Conservation (phyloP, 2,329 filamentous ascomycete species). For the Sclerotinia borealis region DNA sequence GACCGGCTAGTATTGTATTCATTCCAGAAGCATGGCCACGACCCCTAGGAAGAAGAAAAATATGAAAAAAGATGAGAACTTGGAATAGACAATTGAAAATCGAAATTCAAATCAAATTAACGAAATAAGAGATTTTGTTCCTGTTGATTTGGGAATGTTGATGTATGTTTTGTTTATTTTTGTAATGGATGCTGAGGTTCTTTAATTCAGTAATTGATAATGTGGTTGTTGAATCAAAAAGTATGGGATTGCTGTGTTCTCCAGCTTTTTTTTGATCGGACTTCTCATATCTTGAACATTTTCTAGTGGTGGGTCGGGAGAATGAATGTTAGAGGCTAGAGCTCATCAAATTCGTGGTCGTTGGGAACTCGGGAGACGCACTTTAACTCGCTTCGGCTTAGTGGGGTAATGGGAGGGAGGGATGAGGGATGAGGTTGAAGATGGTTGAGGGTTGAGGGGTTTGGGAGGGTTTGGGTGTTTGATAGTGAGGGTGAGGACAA, state of each 20-base stretch:
- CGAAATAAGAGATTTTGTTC: not conserved
- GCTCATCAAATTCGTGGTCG: conserved; percentile 3
- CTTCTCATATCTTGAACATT: no score
- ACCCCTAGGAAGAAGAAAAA: not conserved
- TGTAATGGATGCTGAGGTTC: no score
- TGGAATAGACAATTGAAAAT: not conserved
- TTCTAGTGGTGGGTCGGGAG: no score
- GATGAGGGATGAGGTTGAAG: not conserved
- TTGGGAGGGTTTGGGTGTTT: no score
- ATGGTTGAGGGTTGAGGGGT: not conserved
- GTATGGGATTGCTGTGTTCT: no score
- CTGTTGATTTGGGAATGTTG: no score
- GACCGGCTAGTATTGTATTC: not conserved
- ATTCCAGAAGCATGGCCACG: conserved; percentile 3
- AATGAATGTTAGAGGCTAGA: not conserved
- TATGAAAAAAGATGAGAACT: not conserved
- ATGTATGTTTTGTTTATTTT: no score
- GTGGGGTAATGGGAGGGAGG: not conserved
- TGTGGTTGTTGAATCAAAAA: no score
- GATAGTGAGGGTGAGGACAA: not conserved
- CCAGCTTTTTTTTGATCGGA: not conserved
- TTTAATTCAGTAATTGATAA: no score
- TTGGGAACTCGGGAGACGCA: conserved; percentile 7
- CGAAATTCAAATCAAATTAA: not conserved
- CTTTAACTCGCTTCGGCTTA: not conserved